phyloP scores from a whole-genome alignment of 2,329 filamentous ascomycete species.

The Arthrocladium fulminans region DNA sequence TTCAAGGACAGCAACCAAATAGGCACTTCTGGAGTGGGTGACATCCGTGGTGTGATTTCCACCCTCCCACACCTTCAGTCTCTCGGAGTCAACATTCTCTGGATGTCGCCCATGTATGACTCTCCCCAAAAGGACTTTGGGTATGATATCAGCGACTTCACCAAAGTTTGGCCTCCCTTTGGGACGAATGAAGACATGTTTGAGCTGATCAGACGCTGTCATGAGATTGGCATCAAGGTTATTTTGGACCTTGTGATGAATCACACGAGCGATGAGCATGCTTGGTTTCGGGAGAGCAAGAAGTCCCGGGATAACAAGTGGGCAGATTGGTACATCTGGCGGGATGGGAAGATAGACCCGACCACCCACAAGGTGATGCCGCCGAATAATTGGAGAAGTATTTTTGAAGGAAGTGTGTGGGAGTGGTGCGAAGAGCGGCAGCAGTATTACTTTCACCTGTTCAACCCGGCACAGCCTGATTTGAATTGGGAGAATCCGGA shows the following conservation, averaged over 20 bases:
- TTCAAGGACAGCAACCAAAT: conserved; percentile 26
- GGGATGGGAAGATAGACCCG: conserved; percentile 45
- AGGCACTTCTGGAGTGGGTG: conserved; percentile 25
- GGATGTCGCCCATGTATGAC: conserved; percentile 48
- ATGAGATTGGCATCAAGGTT: conserved; percentile 56
- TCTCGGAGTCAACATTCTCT: conserved; percentile 24
- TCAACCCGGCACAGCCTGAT: conserved; percentile 62
- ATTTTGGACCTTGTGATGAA: conserved; percentile 70
- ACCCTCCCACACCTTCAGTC: conserved; percentile 23
- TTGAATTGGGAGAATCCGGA: conserved; percentile 65
- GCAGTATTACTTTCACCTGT: conserved; percentile 63
- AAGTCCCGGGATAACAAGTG: conserved; percentile 33
- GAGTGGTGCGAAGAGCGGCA: neutral
- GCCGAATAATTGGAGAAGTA: conserved; percentile 47
- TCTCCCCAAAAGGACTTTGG: conserved; percentile 58
- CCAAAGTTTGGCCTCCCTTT: conserved; percentile 54
- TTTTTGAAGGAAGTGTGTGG: conserved; percentile 26
- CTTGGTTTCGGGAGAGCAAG: conserved; percentile 50
- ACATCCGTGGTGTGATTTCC: conserved; percentile 23
- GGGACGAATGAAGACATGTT: conserved; percentile 59
- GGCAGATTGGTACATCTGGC: conserved; percentile 58
- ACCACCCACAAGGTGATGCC: conserved; percentile 44
- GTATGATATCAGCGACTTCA: conserved; percentile 59
- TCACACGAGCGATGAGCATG: conserved; percentile 54
- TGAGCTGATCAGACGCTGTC: conserved; percentile 48